Base-by-base conservation (phyloP, 2,329 filamentous ascomycete species). In the Cladosporium sp. region DNA sequence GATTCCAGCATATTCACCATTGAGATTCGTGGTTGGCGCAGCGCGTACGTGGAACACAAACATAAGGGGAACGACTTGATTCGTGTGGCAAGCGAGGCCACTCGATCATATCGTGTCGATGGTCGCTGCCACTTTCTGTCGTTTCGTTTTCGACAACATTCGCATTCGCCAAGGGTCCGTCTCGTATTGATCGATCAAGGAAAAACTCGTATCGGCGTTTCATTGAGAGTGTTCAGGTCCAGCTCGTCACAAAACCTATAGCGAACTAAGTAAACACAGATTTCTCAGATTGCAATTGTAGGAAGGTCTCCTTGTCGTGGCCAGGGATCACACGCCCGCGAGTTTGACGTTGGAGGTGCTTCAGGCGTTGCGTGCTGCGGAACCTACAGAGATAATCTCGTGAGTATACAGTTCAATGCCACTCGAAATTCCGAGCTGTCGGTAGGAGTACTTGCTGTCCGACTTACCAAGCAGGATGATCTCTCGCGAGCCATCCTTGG, bases 401-500 rank as follows among this genome's bases (percentile, higher is more conserved):
- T 30, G 4, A 30, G 28, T 30, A 7, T 7, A 30, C 28, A 4
- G 7, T 30, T 30, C 28, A 30, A 30, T 30, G 3, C 28, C 4
- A 30, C 28, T 30, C 28, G 28, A 7, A 30, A 30, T 5, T 30
- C 7, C 28, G 28, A 30, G 28, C 2, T 30, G 28, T 30, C 7
- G 28, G 28, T 30, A 30, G 4, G 7, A 30, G 28, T 30, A 5
- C 3, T 30, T 4, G 28, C 28, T 30, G 28, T 30, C 28, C 28
- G 7, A 54, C 64, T 59, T 58, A 69, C 73, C 76, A 78, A 15
- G 75, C 74, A 15, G 74, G 73, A 67, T 77, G 76, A 66, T 78
- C 74, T 49, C 76, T 66, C 32, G 76, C 76, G 2, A 78, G 72
- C 76, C 76, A 78, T 10, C 74, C 75, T 68, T 77, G 76, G 10